A percentile compares a stretch with the other conserved stretches of the same genome.
Evolutionary conservation across 192 early-diverging fungal genomes (phyloP).

Genomic region (Umbelopsis sp.): DNA sequence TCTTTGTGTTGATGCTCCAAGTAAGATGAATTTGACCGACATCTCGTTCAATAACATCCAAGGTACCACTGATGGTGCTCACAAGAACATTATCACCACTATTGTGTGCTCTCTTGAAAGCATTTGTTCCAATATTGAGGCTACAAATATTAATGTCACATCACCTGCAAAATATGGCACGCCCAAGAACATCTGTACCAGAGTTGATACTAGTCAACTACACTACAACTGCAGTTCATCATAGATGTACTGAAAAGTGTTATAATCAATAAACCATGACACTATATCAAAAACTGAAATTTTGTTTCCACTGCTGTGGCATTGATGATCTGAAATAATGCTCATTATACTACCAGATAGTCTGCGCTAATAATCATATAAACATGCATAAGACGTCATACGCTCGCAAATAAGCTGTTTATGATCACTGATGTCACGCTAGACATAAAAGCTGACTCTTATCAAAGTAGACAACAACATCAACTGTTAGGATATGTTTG

Average conservation of each 20-base stretch:
- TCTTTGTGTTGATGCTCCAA: conserved; percentile 3
- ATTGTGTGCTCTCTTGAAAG: conserved; percentile 8
- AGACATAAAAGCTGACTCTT: too few relatives aligned
- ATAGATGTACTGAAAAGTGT: not conserved
- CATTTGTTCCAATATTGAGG: conserved; percentile 1
- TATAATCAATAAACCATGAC: too few relatives aligned
- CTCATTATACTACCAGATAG: too few relatives aligned
- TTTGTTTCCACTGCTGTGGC: too few relatives aligned
- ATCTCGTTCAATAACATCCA: conserved; percentile 16
- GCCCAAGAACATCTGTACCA: conserved; percentile 4
- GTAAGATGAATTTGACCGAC: conserved; percentile 9
- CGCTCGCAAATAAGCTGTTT: too few relatives aligned
- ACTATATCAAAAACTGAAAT: too few relatives aligned
- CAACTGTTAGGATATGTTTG: too few relatives aligned
- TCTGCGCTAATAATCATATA: too few relatives aligned
- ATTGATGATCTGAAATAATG: too few relatives aligned
- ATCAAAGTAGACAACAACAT: too few relatives aligned
- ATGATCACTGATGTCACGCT: too few relatives aligned
- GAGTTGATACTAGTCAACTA: conserved; percentile 6
- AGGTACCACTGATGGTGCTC: conserved; percentile 13
- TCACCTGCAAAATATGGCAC: conserved; percentile 19
- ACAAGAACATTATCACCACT: not conserved
- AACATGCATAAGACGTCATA: too few relatives aligned
- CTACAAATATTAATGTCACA: conserved; percentile 11
- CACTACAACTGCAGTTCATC: not conserved